These are phyloP conservation scores for Triangularia setosa DNA, from an alignment of 2,329 filamentous ascomycete genomes.

Conservation along the genomic window DNA sequence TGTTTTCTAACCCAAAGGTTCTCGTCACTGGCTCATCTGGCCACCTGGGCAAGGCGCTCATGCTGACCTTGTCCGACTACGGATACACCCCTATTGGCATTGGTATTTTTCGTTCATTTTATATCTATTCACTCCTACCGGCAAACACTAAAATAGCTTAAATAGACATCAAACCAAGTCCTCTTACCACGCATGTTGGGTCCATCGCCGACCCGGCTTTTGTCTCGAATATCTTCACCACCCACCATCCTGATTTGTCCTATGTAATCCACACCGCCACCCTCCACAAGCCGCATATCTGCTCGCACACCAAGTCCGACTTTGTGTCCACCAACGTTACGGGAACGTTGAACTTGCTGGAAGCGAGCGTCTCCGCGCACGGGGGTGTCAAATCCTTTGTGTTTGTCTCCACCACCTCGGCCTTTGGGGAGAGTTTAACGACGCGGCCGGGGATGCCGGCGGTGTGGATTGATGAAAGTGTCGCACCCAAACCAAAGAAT, in stretches of 20 bases:
- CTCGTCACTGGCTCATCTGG: slow-evolving; percentile 46
- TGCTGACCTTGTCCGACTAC: slow-evolving; percentile 38
- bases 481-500: slow-evolving; percentile 41
- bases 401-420: slow-evolving; percentile 45
- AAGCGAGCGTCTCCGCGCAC: slow-evolving; percentile 25
- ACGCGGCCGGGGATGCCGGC: slow-evolving; percentile 36
- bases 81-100: slow-evolving; percentile 42
- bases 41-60: slow-evolving; percentile 44
- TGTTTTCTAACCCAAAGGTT: slow-evolving; percentile 24
- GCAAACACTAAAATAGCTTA: not conserved
- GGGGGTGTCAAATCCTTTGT: slow-evolving; percentile 37
- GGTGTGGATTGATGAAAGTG: slow-evolving; percentile 42
- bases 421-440: slow-evolving; percentile 40
- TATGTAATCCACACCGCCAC: slow-evolving; percentile 45
- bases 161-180: slow-evolving; percentile 37
- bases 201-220: slow-evolving; percentile 37
- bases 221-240: slow-evolving; percentile 31
- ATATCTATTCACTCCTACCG: not conserved
- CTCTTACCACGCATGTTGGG: slow-evolving; percentile 35
- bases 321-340: slow-evolving; percentile 45
- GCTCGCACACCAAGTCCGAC: slow-evolving; percentile 40
- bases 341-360: slow-evolving; percentile 41
- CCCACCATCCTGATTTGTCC: slow-evolving; percentile 27
- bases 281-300: slow-evolving; percentile 46
- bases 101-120: not conserved